Conservation (phyloP, 306 rosid genomes). For the Gillenia trifoliata region DNA sequence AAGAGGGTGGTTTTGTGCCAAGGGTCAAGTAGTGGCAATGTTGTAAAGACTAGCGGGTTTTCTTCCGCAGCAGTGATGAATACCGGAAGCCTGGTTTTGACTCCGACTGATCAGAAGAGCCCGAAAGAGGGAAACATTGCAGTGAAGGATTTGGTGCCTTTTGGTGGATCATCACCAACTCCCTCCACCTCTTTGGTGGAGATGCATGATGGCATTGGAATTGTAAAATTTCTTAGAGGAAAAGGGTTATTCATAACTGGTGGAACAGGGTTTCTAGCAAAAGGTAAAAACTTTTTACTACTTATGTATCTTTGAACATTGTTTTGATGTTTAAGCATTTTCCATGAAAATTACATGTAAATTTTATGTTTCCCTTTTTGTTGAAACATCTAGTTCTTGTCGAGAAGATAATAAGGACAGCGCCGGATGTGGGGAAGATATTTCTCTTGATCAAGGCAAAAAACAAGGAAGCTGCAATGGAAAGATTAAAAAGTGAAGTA, state of each 20-base stretch:
- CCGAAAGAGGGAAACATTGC: constrained; percentile 35
- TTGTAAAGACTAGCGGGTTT: constrained; percentile 38
- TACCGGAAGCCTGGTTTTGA: constrained; percentile 63
- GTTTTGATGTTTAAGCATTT: neutral
- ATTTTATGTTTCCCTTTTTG: neutral
- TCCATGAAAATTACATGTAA: too few species aligned
- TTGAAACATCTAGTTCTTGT: constrained; percentile 54
- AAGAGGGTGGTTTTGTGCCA: constrained; percentile 43
- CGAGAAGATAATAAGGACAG: constrained; percentile 89
- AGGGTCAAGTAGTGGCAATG: constrained; percentile 46
- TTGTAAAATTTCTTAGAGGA: constrained; percentile 71
- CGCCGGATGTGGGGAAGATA: constrained; percentile 80
- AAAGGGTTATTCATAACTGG: constrained; percentile 80
- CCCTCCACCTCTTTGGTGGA: constrained; percentile 38
- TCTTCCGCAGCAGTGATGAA: constrained; percentile 50
- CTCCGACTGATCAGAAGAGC: constrained; percentile 40
- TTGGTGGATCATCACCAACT: constrained; percentile 26
- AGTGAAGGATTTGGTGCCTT: constrained; percentile 63
- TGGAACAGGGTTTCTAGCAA: constrained; percentile 90
- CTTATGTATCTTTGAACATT: neutral
- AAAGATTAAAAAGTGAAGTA: constrained; percentile 79
- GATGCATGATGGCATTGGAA: constrained; percentile 71
- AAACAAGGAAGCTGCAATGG: constrained; percentile 75
- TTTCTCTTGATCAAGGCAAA: constrained; percentile 84
- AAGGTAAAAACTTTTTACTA: constrained; percentile 35